These are phyloP conservation scores for Chaetomium olivaceum DNA, from an alignment of 2,329 filamentous ascomycete species.

Conservation along the genomic window DNA sequence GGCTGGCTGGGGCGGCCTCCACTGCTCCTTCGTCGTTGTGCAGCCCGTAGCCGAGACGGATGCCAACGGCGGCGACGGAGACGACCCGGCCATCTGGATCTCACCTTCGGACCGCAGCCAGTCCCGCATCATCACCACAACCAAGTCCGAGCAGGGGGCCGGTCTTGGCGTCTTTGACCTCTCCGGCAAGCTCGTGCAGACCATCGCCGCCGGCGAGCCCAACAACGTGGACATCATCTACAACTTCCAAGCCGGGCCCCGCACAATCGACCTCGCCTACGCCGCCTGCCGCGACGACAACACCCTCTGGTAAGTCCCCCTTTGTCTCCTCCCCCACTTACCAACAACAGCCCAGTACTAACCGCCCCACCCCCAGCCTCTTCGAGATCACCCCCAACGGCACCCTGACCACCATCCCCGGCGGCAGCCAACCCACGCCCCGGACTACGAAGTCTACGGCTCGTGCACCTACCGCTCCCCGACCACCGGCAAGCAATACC, in stretches of 20 bases:
- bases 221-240: conserved; percentile 26
- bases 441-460: conserved; percentile 19
- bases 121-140: conserved; percentile 24
- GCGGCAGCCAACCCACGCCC: conserved; percentile 18
- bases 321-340: not conserved
- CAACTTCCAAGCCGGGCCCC: conserved; percentile 15
- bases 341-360: not conserved
- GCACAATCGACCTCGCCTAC: conserved; percentile 18
- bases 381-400: conserved; percentile 21
- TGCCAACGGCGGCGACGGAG: conserved; percentile 23
- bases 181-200: conserved; percentile 21
- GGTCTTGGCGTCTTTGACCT: conserved; percentile 23
- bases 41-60: conserved; percentile 16
- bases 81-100: conserved; percentile 26
- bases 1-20: conserved; percentile 20
- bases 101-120: conserved; percentile 15
- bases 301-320: conserved; percentile 19
- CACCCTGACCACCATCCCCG: conserved; percentile 12
- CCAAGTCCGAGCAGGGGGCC: conserved; percentile 18
- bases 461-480: conserved; percentile 24
- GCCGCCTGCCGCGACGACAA: conserved; percentile 23
- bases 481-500: conserved; percentile 20
- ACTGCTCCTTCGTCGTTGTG: conserved; percentile 22
- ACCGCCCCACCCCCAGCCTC: conserved; percentile 4
- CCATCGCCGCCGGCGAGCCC: conserved; percentile 18